Conservation (phyloP, 441 rosid species). For the Manihot esculenta region DNA sequence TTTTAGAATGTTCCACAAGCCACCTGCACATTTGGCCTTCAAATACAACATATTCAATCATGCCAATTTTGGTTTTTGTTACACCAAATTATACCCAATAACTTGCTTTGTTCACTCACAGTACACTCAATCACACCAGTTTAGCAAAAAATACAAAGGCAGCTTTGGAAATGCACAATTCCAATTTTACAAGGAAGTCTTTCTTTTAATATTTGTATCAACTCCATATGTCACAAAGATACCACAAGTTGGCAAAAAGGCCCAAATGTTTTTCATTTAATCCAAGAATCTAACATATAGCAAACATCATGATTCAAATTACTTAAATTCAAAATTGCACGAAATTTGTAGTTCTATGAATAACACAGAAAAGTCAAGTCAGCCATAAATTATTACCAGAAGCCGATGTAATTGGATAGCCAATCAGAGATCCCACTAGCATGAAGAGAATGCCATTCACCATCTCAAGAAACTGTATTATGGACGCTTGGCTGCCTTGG, state of each 20-base stretch:
- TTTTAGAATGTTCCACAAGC: too few relatives aligned
- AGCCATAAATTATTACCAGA: conserved; percentile 50
- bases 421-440: conserved; percentile 62
- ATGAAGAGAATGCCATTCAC: conserved; percentile 61
- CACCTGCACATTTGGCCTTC: too few relatives aligned
- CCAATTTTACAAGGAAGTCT: neutral
- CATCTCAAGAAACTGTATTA: conserved; percentile 48
- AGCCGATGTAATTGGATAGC: conserved; percentile 76
- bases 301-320: neutral
- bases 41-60: too few relatives aligned
- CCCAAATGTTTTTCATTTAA: too few relatives aligned
- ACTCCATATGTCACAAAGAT: neutral
- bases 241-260: neutral
- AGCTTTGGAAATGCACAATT: neutral
- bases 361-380: conserved; percentile 13
- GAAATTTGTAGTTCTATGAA: neutral
- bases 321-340: neutral
- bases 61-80: too few relatives aligned
- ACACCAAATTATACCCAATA: too few relatives aligned
- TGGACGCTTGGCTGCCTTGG: conserved; percentile 42
- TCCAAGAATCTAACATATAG: neutral
- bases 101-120: too few relatives aligned
- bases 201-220: neutral
- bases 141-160: neutral
- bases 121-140: too few relatives aligned